Evolutionary conservation across 352 stramenopile species (phyloP).

Genomic region (Blastocystis sp.): DNA sequence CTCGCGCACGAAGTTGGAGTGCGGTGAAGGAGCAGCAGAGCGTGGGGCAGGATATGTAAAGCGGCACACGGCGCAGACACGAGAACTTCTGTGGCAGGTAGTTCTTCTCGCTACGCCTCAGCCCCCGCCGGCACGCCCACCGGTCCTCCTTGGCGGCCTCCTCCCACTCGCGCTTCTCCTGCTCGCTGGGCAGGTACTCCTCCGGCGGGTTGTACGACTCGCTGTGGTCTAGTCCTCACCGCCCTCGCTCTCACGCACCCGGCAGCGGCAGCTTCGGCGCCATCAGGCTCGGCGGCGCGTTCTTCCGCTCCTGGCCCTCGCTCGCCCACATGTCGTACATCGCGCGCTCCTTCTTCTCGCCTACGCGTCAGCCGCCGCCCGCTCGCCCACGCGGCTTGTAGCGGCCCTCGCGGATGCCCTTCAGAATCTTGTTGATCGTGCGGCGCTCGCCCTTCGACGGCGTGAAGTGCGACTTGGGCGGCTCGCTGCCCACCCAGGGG

Average conservation of each 20-base stretch:
- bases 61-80: constrained; percentile 89
- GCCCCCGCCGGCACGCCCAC: constrained; percentile 72
- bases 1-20: constrained; percentile 89
- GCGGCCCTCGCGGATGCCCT: constrained; percentile 70
- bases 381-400: constrained; percentile 40
- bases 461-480: constrained; percentile 73
- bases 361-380: constrained; percentile 76
- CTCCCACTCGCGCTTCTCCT: constrained; percentile 91
- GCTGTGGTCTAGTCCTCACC: constrained; percentile 79
- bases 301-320: constrained; percentile 78
- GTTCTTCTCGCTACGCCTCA: constrained; percentile 77
- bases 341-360: constrained; percentile 84
- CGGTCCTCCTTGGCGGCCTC: constrained; percentile 90
- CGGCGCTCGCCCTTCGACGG: constrained; percentile 72
- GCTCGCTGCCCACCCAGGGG: constrained; percentile 81
- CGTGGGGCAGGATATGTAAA: constrained; percentile 77
- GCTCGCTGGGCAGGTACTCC: constrained; percentile 94
- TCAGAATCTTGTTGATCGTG: constrained; percentile 76
- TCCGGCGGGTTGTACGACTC: constrained; percentile 97
- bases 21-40: not conserved
- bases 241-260: constrained; percentile 67
- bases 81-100: constrained; percentile 95
- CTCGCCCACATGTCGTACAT: constrained; percentile 88
- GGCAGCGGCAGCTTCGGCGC: constrained; percentile 94
- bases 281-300: constrained; percentile 87